Evolutionary conservation across 768 basidiomycete species (phyloP).

Genomic region (Suillus brevipes): DNA sequence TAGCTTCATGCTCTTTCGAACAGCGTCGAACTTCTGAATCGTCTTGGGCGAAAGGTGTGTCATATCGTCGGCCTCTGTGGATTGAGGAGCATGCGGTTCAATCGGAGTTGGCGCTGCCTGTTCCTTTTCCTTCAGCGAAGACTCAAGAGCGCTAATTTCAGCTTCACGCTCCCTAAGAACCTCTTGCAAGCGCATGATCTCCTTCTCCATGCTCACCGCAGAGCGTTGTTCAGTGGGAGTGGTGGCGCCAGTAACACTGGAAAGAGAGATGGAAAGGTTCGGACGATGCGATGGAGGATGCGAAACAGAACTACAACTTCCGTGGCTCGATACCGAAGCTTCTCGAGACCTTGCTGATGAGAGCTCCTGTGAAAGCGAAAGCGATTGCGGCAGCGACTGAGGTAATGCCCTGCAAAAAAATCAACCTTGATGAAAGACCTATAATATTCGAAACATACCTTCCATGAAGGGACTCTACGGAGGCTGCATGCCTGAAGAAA

Average conservation of each 20-base stretch:
- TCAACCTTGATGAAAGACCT: constrained; percentile 19
- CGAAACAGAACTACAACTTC: constrained; percentile 65
- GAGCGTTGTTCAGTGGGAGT: constrained; percentile 62
- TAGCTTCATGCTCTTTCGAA: constrained; percentile 65
- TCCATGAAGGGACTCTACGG: constrained; percentile 84
- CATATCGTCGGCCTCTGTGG: constrained; percentile 21
- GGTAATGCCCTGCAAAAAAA: constrained; percentile 70
- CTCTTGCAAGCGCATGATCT: constrained; percentile 94
- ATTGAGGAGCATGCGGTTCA: constrained; percentile 9
- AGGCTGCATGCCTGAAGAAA: constrained; percentile 90
- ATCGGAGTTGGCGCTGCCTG: constrained; percentile 4
- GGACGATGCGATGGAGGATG: constrained; percentile 59
- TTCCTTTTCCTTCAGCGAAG: constrained; percentile 43
- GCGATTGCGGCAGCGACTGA: constrained; percentile 91
- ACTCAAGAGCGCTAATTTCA: constrained; percentile 82
- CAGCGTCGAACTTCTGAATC: constrained; percentile 69
- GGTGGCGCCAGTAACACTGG: constrained; percentile 33
- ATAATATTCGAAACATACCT: constrained; percentile 47
- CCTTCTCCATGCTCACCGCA: constrained; percentile 83
- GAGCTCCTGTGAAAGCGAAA: constrained; percentile 97
- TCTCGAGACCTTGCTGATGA: constrained; percentile 87
- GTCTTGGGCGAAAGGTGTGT: constrained; percentile 68
- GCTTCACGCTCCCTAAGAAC: constrained; percentile 87
- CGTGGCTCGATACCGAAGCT: constrained; percentile 74
- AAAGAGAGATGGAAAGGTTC: constrained; percentile 58